These are phyloP conservation scores for Dissophora ornata DNA, from an alignment of 192 early-diverging fungal species.

Conservation along the genomic window DNA sequence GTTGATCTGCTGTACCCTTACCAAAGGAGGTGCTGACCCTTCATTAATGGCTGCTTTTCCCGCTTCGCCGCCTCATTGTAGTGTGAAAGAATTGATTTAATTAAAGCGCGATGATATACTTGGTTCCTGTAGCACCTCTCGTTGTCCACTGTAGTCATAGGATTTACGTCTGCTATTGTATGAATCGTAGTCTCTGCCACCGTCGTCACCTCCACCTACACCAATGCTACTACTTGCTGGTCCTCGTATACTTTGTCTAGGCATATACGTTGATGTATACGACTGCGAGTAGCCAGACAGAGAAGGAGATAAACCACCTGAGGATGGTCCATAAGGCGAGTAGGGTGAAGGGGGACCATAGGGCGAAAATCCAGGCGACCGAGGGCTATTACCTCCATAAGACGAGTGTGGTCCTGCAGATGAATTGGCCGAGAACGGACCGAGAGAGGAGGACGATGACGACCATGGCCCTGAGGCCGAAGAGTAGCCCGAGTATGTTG, in stretches of 20 bases:
- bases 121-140: background rate
- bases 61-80: too few species aligned
- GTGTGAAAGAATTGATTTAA: too few species aligned
- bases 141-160: background rate
- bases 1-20: too few species aligned
- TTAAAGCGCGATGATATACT: background rate
- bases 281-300: background rate
- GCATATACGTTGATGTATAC: background rate
- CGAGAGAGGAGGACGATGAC: conserved; percentile 28
- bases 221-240: background rate
- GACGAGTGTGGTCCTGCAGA: conserved; percentile 67
- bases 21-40: too few species aligned
- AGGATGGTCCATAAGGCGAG: conserved; percentile 28
- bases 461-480: conserved; percentile 42
- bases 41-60: too few species aligned
- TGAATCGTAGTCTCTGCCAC: background rate
- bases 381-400: conserved; percentile 19
- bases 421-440: conserved; percentile 32
- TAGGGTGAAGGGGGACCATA: conserved; percentile 30
- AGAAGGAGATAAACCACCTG: background rate
- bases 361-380: conserved; percentile 26
- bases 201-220: background rate
- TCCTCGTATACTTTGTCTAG: background rate
- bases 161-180: background rate
- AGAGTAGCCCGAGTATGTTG: conserved; percentile 27